phyloP scores from a whole-genome alignment of 129 eudicot genomes.

The Flaveria brownii region DNA sequence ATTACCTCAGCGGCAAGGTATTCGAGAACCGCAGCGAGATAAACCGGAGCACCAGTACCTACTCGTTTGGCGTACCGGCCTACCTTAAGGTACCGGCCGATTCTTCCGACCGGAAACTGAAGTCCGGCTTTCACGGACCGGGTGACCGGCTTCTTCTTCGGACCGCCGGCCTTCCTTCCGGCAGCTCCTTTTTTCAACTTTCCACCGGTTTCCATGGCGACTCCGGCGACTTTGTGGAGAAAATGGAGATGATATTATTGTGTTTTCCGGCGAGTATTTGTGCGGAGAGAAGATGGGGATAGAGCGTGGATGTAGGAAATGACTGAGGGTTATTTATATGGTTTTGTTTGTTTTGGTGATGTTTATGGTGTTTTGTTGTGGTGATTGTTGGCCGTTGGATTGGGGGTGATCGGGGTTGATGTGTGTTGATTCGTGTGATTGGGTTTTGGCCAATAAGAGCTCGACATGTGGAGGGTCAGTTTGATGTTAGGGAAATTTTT shows the following conservation, averaged over 20 bases:
- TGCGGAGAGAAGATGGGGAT: not conserved
- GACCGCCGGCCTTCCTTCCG: constrained; percentile 58
- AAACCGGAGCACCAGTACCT: constrained; percentile 64
- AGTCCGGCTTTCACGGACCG: constrained; percentile 67
- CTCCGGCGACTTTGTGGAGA: not conserved
- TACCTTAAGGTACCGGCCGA: constrained; percentile 56
- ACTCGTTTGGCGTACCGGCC: constrained; percentile 56
- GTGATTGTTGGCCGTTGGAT: constrained; percentile 17
- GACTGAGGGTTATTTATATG: not conserved
- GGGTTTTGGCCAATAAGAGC: constrained; percentile 14
- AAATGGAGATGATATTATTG: constrained; percentile 9
- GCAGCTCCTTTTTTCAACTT: constrained; percentile 53
- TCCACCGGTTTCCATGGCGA: constrained; percentile 36
- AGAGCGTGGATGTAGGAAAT: not conserved
- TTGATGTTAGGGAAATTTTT: no score
- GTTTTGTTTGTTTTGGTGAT: not conserved
- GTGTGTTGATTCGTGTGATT: constrained; percentile 26
- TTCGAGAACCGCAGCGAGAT: constrained; percentile 64
- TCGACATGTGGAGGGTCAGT: not conserved
- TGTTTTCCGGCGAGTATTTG: not conserved
- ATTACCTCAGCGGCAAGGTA: constrained; percentile 74
- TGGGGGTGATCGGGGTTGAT: constrained; percentile 4
- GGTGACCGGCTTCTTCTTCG: constrained; percentile 52
- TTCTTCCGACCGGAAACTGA: constrained; percentile 66
- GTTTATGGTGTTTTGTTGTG: constrained; percentile 2